Evolutionary conservation across 1,139 yeast genomes (phyloP), one percentile per base, ranked within the genome.

Genomic region (Taiozyma sp.): DNA sequence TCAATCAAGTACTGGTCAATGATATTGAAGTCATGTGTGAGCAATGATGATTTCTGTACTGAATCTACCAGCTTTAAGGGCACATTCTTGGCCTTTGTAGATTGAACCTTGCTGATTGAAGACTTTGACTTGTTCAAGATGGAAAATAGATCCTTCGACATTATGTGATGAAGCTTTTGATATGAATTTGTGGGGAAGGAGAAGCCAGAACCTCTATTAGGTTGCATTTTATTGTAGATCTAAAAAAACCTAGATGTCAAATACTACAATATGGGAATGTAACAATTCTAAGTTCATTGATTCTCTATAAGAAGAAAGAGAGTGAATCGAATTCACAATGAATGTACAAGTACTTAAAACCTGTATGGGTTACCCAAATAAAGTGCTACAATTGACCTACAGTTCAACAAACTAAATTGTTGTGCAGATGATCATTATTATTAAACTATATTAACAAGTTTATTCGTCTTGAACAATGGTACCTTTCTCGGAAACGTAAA

Each of bases 401-500:
- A 43, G 46, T 13, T 50, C 53, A 50, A 50, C 53, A 50, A 48
- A 50, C 14, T 41, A 44, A 37, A 47, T 48, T 47, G 53, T 50
- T 50, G 52, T 8, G 40, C 48, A 48, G 42, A 48, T 39, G 43
- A 44, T 44, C 45, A 26, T 24, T 43, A 37, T 43, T 47, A 39
- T 30, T 44, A 32, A 44, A 44, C 40, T 43, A 46, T 47, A 37
- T 45, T 37, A 46, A 53, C 40, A 41, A 35, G 53, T 46, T 63
- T 68, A 70, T 39, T 64, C 64, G 46, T 68, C 73, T 63, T 70
- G 70, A 53, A 64, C 88, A 73, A 93, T 81, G 73, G 81, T 80
- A 71, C 97, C 97, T 79, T 88, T 88, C 80, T 88, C 95, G 64
- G 98, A 91, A 69, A 93, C 99, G 77, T 93, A 93, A 81, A 93